Evolutionary conservation across 129 eudicot genomes (phyloP).

Genomic region (Artemisia tridentata): DNA sequence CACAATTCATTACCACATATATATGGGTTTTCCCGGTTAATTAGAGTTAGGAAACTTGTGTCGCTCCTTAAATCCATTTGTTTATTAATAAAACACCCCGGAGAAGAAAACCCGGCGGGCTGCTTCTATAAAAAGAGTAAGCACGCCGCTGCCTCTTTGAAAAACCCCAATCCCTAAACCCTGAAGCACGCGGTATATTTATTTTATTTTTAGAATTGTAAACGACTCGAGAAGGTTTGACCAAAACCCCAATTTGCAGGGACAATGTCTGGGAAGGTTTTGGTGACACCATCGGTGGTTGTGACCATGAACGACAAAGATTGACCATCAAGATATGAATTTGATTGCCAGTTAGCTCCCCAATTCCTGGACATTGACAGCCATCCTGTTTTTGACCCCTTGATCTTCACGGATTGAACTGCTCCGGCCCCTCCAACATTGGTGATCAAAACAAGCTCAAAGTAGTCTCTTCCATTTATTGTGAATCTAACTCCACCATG

Average conservation of each 20-base stretch:
- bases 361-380: slow-evolving; percentile 71
- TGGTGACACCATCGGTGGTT: slow-evolving; percentile 69
- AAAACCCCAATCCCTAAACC: slow-evolving; percentile 38
- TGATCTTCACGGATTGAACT: slow-evolving; percentile 52
- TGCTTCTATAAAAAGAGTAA: slow-evolving; percentile 64
- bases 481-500: slow-evolving; percentile 88
- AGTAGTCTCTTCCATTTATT: slow-evolving; percentile 67
- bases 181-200: slow-evolving; percentile 15
- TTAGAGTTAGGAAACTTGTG: slow-evolving; percentile 24
- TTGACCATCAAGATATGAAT: slow-evolving; percentile 63
- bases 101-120: slow-evolving; percentile 56
- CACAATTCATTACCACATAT: slow-evolving; percentile 9
- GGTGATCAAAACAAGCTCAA: slow-evolving; percentile 70
- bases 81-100: slow-evolving; percentile 23
- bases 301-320: slow-evolving; percentile 78
- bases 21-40: slow-evolving; percentile 7
- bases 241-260: slow-evolving; percentile 73
- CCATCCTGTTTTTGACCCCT: slow-evolving; percentile 71
- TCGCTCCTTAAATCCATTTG: slow-evolving; percentile 24
- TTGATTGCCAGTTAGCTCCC: slow-evolving; percentile 94
- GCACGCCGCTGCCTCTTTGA: slow-evolving; percentile 66
- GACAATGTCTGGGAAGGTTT: slow-evolving; percentile 47
- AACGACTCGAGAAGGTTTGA: slow-evolving; percentile 55
- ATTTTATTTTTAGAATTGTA: slow-evolving; percentile 42
- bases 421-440: slow-evolving; percentile 80